Conservation (phyloP, 2,329 filamentous ascomycete genomes). For the Orbilia javanica region DNA sequence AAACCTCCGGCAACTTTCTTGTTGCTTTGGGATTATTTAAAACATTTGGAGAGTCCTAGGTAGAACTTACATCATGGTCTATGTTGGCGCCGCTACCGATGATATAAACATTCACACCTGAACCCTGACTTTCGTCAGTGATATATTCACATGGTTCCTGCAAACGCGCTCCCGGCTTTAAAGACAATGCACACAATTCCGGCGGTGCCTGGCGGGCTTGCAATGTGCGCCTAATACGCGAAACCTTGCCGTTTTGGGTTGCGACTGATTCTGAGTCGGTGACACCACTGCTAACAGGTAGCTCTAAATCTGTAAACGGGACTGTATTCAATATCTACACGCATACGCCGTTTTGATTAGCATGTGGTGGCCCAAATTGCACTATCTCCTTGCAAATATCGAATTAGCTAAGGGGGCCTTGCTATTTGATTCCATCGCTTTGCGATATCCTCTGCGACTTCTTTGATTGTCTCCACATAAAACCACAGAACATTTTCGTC, state of each 20-base stretch:
- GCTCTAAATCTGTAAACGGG: background rate
- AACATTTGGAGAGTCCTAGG: too few relatives aligned
- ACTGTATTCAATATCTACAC: background rate
- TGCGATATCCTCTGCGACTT: background rate
- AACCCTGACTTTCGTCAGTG: background rate
- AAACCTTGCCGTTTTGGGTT: background rate
- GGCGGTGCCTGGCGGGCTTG: background rate
- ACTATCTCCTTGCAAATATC: too few relatives aligned
- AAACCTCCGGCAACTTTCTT: too few relatives aligned
- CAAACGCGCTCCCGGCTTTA: background rate
- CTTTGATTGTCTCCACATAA: background rate
- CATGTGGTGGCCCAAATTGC: too few relatives aligned
- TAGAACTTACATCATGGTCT: background rate
- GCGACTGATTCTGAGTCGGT: background rate
- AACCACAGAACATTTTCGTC: background rate
- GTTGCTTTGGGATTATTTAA: too few relatives aligned
- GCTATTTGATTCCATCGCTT: background rate
- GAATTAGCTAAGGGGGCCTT: background rate
- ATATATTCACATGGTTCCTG: background rate
- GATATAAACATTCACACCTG: constrained; percentile 8
- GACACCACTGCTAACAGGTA: background rate
- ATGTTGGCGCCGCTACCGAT: background rate
- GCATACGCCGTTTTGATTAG: background rate
- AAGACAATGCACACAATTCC: constrained; percentile 6
- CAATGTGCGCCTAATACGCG: background rate